phyloP scores from a whole-genome alignment of 1,284 basidiomycete species.

The Athelia psychrophila region DNA sequence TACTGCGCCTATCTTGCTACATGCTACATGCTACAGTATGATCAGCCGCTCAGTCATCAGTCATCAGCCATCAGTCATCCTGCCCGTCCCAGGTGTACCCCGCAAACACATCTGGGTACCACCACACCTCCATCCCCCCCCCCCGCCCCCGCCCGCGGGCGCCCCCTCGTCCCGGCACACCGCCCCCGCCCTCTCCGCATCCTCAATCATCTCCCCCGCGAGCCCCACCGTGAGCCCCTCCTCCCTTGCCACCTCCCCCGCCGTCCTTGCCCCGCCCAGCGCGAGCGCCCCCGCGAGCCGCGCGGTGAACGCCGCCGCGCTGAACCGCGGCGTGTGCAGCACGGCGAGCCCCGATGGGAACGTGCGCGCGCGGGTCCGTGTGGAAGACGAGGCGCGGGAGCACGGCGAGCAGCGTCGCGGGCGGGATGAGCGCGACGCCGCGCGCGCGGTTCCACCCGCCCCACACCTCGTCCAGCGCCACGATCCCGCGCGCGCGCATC shows the following conservation, averaged over 20 bases:
- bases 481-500: slow-evolving; percentile 72
- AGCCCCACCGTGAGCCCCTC: slow-evolving; percentile 74
- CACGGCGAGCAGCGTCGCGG: slow-evolving; percentile 76
- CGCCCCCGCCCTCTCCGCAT: slow-evolving; percentile 62
- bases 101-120: slow-evolving; percentile 57
- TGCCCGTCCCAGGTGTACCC: slow-evolving; percentile 71
- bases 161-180: slow-evolving; percentile 74
- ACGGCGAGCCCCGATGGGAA: slow-evolving; percentile 77
- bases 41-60: too few species aligned
- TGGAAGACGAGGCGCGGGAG: slow-evolving; percentile 66
- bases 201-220: slow-evolving; percentile 70
- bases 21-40: too few species aligned
- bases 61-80: slow-evolving; percentile 4
- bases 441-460: slow-evolving; percentile 95
- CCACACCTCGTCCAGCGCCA: slow-evolving; percentile 95
- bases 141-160: slow-evolving; percentile 34
- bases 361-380: slow-evolving; percentile 67
- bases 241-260: slow-evolving; percentile 62
- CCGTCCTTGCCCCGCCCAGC: slow-evolving; percentile 47
- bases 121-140: slow-evolving; percentile 28
- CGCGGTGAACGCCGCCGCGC: slow-evolving; percentile 60
- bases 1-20: too few species aligned
- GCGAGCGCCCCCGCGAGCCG: slow-evolving; percentile 57
- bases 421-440: slow-evolving; percentile 89
- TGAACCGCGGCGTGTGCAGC: slow-evolving; percentile 80